These are phyloP conservation scores for Dothidotthia symphoricarpi DNA, from an alignment of 2,329 filamentous ascomycete species.

Conservation along the genomic window DNA sequence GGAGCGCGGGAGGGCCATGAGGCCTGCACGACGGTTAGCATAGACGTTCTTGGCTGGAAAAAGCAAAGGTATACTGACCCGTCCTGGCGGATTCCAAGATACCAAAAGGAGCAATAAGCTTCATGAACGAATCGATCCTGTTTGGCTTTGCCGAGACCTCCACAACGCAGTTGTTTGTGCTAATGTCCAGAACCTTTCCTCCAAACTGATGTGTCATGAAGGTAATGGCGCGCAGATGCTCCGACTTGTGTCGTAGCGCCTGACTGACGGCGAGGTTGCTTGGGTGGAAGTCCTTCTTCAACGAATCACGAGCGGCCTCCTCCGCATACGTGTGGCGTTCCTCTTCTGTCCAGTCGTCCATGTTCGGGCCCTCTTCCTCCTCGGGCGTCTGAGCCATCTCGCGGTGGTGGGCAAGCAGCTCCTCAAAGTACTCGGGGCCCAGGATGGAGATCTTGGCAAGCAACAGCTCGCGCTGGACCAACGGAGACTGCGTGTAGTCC, in stretches of 20 bases:
- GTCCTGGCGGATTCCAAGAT: slow-evolving; percentile 95
- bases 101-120: slow-evolving; percentile 89
- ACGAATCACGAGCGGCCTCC: slow-evolving; percentile 42
- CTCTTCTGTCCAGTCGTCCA: slow-evolving; percentile 30
- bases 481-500: slow-evolving; percentile 87
- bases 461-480: slow-evolving; percentile 93
- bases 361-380: slow-evolving; percentile 20
- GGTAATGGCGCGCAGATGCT: slow-evolving; percentile 94
- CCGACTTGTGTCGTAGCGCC: slow-evolving; percentile 92
- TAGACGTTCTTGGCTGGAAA: neutral
- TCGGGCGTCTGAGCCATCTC: slow-evolving; percentile 67
- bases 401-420: slow-evolving; percentile 90
- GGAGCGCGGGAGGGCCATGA: slow-evolving; percentile 95
- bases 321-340: slow-evolving; percentile 33
- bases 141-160: slow-evolving; percentile 91
- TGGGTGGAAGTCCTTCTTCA: slow-evolving; percentile 75
- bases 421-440: slow-evolving; percentile 97
- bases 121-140: slow-evolving; percentile 96
- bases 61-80: slow-evolving; percentile 47
- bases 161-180: slow-evolving; percentile 97
- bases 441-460: slow-evolving; percentile 96
- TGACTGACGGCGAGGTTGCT: slow-evolving; percentile 81
- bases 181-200: slow-evolving; percentile 96
- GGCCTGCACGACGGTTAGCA: slow-evolving; percentile 48
- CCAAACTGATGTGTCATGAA: slow-evolving; percentile 97